A percentile compares a stretch with the other conserved stretches of the same genome.
phyloP scores from a whole-genome alignment of 345 rosid species.

The Syzygium grande region DNA sequence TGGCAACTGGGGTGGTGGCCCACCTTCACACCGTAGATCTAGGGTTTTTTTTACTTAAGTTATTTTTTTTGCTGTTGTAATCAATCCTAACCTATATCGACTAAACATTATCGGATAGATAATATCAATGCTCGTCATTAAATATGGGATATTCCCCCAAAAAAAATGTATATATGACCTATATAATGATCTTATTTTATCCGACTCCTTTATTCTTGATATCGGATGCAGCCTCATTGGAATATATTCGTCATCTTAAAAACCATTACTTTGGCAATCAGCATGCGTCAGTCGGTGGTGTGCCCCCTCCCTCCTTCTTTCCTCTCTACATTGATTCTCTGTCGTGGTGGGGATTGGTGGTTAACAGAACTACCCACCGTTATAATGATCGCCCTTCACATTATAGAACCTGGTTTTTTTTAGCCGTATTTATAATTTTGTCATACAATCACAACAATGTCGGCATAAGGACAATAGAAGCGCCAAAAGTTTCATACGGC shows the following conservation, averaged over 20 bases:
- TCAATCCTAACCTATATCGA: too few species aligned
- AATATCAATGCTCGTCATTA: too few species aligned
- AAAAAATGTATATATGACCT: too few species aligned
- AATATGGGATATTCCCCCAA: too few species aligned
- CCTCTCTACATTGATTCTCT: background rate
- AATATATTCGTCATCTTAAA: background rate
- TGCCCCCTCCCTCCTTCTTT: background rate
- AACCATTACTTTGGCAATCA: background rate
- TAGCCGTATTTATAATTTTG: background rate
- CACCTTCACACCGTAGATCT: too few species aligned
- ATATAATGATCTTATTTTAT: background rate
- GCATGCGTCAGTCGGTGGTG: background rate
- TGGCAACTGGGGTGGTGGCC: too few species aligned
- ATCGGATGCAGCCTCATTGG: background rate
- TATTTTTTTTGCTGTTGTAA: too few species aligned
- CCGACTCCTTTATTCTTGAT: background rate
- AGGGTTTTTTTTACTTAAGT: too few species aligned
- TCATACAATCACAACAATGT: background rate
- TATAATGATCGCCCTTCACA: background rate
- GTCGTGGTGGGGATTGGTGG: background rate
- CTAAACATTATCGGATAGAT: too few species aligned
- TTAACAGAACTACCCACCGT: background rate
- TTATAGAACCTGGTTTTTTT: background rate
- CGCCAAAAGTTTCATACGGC: too few species aligned
- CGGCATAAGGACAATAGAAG: too few species aligned